Evolutionary conservation across 2,329 filamentous ascomycete genomes (phyloP).

Genomic region (Diaporthe sp.): DNA sequence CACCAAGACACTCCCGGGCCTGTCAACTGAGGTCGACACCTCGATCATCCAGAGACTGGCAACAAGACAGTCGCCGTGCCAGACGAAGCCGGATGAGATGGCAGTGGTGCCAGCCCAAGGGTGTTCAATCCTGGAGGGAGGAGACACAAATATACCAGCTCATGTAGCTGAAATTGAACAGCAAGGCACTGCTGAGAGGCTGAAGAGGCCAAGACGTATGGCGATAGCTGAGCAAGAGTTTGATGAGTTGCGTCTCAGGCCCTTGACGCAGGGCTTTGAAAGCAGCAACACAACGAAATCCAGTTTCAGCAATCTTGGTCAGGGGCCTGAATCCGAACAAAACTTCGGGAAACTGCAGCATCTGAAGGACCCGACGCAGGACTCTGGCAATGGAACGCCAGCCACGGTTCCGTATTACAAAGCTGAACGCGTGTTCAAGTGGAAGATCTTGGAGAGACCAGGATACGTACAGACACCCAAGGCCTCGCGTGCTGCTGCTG

Average conservation of each 20-base stretch:
- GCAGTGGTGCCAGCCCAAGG: background rate
- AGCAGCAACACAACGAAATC: background rate
- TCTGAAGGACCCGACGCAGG: background rate
- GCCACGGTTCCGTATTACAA: background rate
- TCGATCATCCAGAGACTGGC: background rate
- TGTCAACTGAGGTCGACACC: background rate
- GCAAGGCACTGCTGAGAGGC: background rate
- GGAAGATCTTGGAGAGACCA: conserved; percentile 10
- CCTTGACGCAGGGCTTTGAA: background rate
- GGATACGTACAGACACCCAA: background rate
- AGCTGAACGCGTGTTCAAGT: background rate
- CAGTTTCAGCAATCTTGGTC: background rate
- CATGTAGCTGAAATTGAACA: background rate
- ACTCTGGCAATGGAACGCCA: background rate
- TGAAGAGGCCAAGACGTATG: conserved; percentile 9
- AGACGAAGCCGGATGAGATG: background rate
- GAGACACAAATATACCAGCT: background rate
- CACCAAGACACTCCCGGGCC: background rate
- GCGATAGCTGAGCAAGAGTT: background rate
- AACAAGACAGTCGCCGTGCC: background rate
- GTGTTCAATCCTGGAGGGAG: background rate
- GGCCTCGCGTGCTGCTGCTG: background rate
- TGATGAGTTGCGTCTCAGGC: background rate
- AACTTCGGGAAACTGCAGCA: background rate
- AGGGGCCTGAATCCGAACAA: background rate